A percentile compares a stretch with the other conserved stretches of the same genome.
phyloP scores from a whole-genome alignment of 768 basidiomycete species.

The Podaxis carcinomalis region DNA sequence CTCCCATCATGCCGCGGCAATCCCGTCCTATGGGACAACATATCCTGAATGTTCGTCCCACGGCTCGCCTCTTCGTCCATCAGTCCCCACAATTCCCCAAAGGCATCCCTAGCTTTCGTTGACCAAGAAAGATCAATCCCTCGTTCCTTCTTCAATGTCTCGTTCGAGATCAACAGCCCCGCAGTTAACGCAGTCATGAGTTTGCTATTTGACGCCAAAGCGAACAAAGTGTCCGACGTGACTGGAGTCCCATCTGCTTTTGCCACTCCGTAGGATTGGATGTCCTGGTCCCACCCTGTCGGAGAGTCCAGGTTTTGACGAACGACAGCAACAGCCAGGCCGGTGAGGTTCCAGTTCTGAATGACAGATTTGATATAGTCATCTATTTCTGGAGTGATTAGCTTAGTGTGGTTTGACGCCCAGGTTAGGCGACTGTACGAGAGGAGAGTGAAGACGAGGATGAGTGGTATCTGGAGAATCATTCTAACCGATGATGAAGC shows the following conservation, averaged over 20 bases:
- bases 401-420: neutral
- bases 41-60: constrained; percentile 33
- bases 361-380: constrained; percentile 22
- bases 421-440: neutral
- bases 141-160: constrained; percentile 23
- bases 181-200: constrained; percentile 32
- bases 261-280: constrained; percentile 32
- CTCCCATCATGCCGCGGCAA: constrained; percentile 37
- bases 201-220: constrained; percentile 39
- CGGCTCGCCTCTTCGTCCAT: constrained; percentile 30
- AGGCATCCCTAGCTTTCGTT: constrained; percentile 29
- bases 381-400: constrained; percentile 20
- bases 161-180: constrained; percentile 33
- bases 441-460: neutral
- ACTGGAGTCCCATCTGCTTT: constrained; percentile 29
- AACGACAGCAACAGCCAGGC: constrained; percentile 34
- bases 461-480: no score
- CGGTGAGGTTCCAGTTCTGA: constrained; percentile 30
- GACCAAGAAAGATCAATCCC: constrained; percentile 29
- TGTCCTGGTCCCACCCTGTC: constrained; percentile 32
- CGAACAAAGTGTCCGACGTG: constrained; percentile 36
- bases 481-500: no score
- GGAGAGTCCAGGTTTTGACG: constrained; percentile 24
- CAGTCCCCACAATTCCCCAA: constrained; percentile 30
- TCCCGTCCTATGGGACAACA: constrained; percentile 39